Conservation (phyloP, 176 grass and related monocot species). For the Aegilops sharonensis region DNA sequence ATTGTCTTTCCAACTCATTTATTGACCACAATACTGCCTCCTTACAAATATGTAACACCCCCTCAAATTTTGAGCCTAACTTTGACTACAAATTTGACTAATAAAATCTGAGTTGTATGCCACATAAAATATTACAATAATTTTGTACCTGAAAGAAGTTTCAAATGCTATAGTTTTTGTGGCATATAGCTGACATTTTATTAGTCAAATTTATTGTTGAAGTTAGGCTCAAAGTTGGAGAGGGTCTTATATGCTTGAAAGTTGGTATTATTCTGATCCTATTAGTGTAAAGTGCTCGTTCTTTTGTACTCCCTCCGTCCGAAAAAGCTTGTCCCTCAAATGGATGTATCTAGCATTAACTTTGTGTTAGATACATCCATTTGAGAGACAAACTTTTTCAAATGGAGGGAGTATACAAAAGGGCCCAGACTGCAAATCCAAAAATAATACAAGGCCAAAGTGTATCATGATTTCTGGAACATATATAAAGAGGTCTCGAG, state of each 20-base stretch:
- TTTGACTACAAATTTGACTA: neutral
- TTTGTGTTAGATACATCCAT: no score
- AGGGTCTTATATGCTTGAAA: neutral
- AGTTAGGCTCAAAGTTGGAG: neutral
- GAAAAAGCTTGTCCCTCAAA: no score
- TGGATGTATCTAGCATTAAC: no score
- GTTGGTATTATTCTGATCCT: neutral
- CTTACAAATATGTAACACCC: neutral
- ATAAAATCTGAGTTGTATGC: no score
- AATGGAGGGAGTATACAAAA: no score
- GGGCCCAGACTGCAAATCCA: neutral
- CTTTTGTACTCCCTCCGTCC: neutral
- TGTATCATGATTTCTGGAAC: no score
- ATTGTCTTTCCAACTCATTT: neutral
- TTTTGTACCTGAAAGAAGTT: no score
- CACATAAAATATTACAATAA: no score
- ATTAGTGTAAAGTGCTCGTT: neutral
- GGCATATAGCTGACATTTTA: neutral
- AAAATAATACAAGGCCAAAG: neutral
- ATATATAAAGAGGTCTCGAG: neutral
- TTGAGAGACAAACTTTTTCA: no score
- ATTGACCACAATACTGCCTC: neutral
- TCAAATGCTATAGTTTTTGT: no score
- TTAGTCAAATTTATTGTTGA: neutral
- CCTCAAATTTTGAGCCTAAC: neutral